Conservation (phyloP, 1,284 basidiomycete species). For the Cronartium quercuum region DNA sequence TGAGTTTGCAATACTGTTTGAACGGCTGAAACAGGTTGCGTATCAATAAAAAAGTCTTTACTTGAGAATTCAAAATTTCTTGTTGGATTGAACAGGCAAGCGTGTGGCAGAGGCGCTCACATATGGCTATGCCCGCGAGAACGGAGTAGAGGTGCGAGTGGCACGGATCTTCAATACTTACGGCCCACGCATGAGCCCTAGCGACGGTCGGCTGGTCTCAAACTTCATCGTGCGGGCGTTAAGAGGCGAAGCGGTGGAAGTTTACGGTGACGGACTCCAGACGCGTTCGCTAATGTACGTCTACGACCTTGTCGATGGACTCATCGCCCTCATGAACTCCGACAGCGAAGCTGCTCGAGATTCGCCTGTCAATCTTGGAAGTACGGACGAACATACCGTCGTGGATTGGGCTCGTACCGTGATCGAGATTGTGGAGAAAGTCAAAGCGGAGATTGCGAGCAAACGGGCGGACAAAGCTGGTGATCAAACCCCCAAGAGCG, state of each 20-base stretch:
- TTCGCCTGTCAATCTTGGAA: slow-evolving; percentile 87
- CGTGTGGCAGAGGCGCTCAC: slow-evolving; percentile 90
- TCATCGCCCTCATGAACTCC: slow-evolving; percentile 48
- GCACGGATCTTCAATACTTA: slow-evolving; percentile 88
- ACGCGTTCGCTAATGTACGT: slow-evolving; percentile 86
- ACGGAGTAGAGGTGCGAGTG: slow-evolving; percentile 88
- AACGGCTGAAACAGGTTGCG: background rate
- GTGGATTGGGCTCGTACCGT: slow-evolving; percentile 50
- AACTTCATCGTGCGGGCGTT: slow-evolving; percentile 98
- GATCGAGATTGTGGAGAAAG: slow-evolving; percentile 66
- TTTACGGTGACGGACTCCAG: slow-evolving; percentile 92
- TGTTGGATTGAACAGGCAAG: slow-evolving; percentile 56
- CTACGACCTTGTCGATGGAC: slow-evolving; percentile 55
- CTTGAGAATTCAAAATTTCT: background rate
- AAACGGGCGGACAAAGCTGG: background rate
- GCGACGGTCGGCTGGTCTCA: slow-evolving; percentile 92
- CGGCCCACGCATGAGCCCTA: slow-evolving; percentile 70
- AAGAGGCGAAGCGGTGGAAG: slow-evolving; percentile 87
- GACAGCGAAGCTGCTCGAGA: slow-evolving; percentile 60
- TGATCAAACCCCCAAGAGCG: background rate
- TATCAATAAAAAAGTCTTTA: background rate
- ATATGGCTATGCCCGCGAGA: slow-evolving; percentile 88
- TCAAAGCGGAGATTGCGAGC: slow-evolving; percentile 67
- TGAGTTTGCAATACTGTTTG: slow-evolving; percentile 27
- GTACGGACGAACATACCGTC: slow-evolving; percentile 88